phyloP scores from a whole-genome alignment of 352 stramenopile genomes.

The Phytophthora ramorum region DNA sequence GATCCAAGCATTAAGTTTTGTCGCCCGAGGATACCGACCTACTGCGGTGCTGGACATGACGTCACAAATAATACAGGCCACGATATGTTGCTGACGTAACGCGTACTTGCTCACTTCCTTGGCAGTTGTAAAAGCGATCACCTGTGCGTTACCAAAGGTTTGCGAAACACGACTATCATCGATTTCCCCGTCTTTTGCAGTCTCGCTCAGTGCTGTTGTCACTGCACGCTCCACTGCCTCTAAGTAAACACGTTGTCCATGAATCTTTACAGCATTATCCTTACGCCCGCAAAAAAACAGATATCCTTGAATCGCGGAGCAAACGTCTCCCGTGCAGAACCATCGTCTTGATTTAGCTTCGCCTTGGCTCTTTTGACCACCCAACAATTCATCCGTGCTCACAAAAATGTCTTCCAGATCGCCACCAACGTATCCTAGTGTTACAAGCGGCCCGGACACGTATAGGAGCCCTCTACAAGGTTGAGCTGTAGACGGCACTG shows the following conservation, averaged over 20 bases:
- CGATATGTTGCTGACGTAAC: slow-evolving; percentile 24
- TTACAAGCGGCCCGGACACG: slow-evolving; percentile 42
- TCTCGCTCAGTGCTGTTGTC: slow-evolving; percentile 19
- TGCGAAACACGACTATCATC: background rate
- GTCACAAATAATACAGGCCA: slow-evolving; percentile 32
- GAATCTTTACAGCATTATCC: slow-evolving; percentile 64
- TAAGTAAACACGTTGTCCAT: slow-evolving; percentile 58
- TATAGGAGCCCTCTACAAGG: slow-evolving; percentile 41
- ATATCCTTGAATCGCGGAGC: slow-evolving; percentile 31
- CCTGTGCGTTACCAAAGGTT: background rate
- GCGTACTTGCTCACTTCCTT: slow-evolving; percentile 22
- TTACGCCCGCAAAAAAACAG: slow-evolving; percentile 55
- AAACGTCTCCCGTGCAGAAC: slow-evolving; percentile 59
- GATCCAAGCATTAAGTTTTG: slow-evolving; percentile 40
- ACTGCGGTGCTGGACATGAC: background rate
- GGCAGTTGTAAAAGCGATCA: slow-evolving; percentile 32
- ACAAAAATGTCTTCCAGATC: slow-evolving; percentile 11
- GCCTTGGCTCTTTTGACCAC: background rate
- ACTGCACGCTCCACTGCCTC: slow-evolving; percentile 56
- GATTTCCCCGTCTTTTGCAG: background rate
- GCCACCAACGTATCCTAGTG: slow-evolving; percentile 40
- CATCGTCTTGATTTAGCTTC: slow-evolving; percentile 3
- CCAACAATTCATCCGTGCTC: background rate
- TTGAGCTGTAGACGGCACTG: background rate
- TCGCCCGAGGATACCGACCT: slow-evolving; percentile 14